These are phyloP conservation scores for Epithemia pelagica DNA, from an alignment of 108 stramenopile genomes.

Conservation along the genomic window DNA sequence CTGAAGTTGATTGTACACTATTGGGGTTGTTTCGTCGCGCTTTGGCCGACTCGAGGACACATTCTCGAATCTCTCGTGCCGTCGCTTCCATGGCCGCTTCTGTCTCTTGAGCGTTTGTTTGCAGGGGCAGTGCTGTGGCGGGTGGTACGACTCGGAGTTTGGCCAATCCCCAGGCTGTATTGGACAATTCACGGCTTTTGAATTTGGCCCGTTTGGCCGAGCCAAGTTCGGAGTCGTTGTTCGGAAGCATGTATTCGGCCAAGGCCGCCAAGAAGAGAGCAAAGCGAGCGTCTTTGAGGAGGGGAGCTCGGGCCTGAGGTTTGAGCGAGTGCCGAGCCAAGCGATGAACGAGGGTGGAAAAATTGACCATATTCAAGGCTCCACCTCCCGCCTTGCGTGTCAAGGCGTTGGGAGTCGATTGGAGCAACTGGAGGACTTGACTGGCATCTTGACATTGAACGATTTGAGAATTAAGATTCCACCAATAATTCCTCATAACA, in stretches of 20 bases:
- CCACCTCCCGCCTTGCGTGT: constrained; percentile 39
- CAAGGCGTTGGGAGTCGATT: constrained; percentile 21
- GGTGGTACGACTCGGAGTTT: constrained; percentile 68
- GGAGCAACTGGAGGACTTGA: constrained; percentile 14
- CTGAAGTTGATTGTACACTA: constrained; percentile 19
- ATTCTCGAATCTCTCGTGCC: constrained; percentile 26
- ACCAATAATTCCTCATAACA: too few relatives aligned
- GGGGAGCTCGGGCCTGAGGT: constrained; percentile 32
- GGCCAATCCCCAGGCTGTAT: constrained; percentile 76
- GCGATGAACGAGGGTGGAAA: constrained; percentile 69
- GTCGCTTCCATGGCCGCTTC: constrained; percentile 7
- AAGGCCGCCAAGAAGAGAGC: constrained; percentile 60
- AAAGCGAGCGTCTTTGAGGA: constrained; percentile 68
- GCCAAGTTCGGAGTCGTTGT: background rate
- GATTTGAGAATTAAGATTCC: constrained; percentile 7
- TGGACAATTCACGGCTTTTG: constrained; percentile 58
- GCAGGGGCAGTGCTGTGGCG: constrained; percentile 34
- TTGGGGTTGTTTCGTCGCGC: background rate
- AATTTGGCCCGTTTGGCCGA: constrained; percentile 13
- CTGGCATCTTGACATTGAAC: constrained; percentile 10
- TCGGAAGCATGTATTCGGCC: constrained; percentile 46
- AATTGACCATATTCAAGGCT: constrained; percentile 65
- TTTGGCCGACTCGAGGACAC: constrained; percentile 28
- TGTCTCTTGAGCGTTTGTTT: constrained; percentile 13
- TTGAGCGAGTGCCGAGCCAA: constrained; percentile 38